These are phyloP conservation scores for Silene coronaria DNA, from an alignment of 179 eudicot genomes.

Conservation along the genomic window DNA sequence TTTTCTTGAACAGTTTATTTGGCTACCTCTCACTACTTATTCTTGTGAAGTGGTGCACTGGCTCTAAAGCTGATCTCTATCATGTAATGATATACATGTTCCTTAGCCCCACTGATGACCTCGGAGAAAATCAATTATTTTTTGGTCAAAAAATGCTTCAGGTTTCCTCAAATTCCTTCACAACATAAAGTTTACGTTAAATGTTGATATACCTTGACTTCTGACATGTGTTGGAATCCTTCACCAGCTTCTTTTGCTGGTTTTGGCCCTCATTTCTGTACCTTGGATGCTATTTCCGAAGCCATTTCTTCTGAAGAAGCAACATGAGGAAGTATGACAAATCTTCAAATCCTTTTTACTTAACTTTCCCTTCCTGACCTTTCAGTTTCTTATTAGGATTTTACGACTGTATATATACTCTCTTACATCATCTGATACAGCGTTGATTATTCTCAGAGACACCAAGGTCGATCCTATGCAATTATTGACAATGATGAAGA, in stretches of 20 bases:
- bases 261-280: conserved; percentile 59
- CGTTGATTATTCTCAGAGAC: conserved; percentile 44
- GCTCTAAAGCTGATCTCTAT: conserved; percentile 75
- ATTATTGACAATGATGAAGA: conserved; percentile 39
- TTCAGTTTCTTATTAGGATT: background rate
- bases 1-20: conserved; percentile 67
- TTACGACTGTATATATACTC: background rate
- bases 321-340: conserved; percentile 58
- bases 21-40: conserved; percentile 79
- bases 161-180: conserved; percentile 32
- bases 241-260: conserved; percentile 48
- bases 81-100: conserved; percentile 92
- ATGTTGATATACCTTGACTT: conserved; percentile 4
- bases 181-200: background rate
- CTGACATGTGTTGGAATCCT: conserved; percentile 11
- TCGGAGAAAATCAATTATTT: conserved; percentile 75
- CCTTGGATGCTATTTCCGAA: conserved; percentile 88
- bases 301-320: conserved; percentile 75
- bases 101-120: conserved; percentile 73
- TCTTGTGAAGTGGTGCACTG: conserved; percentile 77
- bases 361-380: background rate
- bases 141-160: conserved; percentile 62
- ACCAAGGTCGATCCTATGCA: conserved; percentile 53
- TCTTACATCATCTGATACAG: background rate
- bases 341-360: background rate